These are phyloP conservation scores for Sophora flavescens DNA, from an alignment of 306 rosid species.

Conservation along the genomic window DNA sequence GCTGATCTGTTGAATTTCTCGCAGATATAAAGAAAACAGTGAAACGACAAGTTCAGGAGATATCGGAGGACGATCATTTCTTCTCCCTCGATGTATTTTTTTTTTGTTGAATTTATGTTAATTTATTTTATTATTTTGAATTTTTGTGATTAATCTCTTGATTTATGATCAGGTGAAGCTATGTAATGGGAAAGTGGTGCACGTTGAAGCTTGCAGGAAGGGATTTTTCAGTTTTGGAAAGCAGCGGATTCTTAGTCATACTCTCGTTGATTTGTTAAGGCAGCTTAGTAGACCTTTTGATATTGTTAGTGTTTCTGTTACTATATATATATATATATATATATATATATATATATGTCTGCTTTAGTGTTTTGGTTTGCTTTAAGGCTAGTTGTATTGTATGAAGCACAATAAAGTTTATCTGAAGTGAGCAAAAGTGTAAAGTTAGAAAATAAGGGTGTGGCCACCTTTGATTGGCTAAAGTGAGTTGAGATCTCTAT, in stretches of 20 bases:
- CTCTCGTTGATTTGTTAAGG: conserved; percentile 71
- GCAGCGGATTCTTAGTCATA: conserved; percentile 68
- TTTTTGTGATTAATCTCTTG: not conserved
- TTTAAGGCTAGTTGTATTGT: not conserved
- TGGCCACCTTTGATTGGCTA: too few species aligned
- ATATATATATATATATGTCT: not conserved
- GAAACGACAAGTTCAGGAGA: conserved; percentile 62
- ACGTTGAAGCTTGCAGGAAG: conserved; percentile 71
- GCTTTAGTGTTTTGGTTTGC: not conserved
- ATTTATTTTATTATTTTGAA: too few species aligned
- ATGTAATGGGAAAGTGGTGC: conserved; percentile 78
- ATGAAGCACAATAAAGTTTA: too few species aligned
- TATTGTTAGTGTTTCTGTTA: conserved; percentile 60
- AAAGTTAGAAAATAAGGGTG: too few species aligned
- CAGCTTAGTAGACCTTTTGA: conserved; percentile 84
- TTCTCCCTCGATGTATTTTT: conserved; percentile 65
- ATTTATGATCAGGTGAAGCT: conserved; percentile 71
- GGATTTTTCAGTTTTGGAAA: conserved; percentile 71
- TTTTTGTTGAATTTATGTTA: too few species aligned
- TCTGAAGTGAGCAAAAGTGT: too few species aligned
- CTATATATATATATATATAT: not conserved
- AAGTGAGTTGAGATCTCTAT: too few species aligned
- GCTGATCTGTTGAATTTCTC: not conserved
- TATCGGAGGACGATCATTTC: conserved; percentile 61
- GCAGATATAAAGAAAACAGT: conserved; percentile 68